Conservation (phyloP, 1,139 yeast genomes). For the Candida mesenterica region DNA sequence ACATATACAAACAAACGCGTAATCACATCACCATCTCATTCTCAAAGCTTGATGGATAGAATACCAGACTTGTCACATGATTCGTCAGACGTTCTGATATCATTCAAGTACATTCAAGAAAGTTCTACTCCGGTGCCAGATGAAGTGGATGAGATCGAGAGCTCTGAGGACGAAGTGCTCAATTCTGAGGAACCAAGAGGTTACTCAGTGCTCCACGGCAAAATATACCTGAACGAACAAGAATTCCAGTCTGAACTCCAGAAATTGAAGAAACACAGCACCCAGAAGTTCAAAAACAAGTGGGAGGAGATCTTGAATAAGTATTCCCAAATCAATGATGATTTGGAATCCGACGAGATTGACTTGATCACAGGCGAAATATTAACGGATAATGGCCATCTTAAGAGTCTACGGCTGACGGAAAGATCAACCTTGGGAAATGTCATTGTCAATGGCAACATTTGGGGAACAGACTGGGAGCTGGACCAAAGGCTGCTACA, state of each 20-base stretch:
- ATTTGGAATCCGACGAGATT: constrained; percentile 61
- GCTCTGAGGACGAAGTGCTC: constrained; percentile 8
- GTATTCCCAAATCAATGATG: constrained; percentile 51
- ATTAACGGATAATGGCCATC: constrained; percentile 62
- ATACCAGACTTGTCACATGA: constrained; percentile 14
- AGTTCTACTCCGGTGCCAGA: neutral
- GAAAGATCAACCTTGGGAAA: constrained; percentile 10
- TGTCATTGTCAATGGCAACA: constrained; percentile 10
- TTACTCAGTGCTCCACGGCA: constrained; percentile 4
- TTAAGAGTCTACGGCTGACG: constrained; percentile 35
- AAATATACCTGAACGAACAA: constrained; percentile 5
- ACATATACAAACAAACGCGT: neutral
- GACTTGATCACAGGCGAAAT: constrained; percentile 61
- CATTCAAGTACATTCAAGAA: neutral
- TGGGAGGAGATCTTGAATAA: constrained; percentile 59
- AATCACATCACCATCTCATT: no score
- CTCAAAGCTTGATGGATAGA: constrained; percentile 14
- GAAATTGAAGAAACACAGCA: constrained; percentile 28
- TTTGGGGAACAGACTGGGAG: constrained; percentile 16
- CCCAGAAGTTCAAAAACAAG: constrained; percentile 32
- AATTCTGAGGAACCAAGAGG: constrained; percentile 2
- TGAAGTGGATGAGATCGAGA: constrained; percentile 7
- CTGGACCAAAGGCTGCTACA: constrained; percentile 5
- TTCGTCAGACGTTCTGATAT: constrained; percentile 3
- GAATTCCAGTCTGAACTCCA: constrained; percentile 26